Percentiles rank a stretch among this genome's conserved stretches.
Conservation (phyloP, 345 rosid species). For the Salix exigua region DNA sequence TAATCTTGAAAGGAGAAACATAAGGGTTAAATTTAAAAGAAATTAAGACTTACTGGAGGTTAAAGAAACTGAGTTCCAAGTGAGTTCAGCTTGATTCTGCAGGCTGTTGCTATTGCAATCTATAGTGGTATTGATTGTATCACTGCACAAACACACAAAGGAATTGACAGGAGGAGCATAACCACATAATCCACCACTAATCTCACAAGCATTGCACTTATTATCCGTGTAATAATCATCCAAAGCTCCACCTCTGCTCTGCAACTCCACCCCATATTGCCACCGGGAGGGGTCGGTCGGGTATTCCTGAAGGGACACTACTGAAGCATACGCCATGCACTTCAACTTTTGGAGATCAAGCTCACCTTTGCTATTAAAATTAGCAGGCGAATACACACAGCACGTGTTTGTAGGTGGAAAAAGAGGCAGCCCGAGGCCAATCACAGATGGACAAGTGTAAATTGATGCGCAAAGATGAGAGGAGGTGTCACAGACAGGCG, state of each 20-base stretch:
- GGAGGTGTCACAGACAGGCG: slow-evolving; percentile 43
- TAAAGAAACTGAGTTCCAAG: slow-evolving; percentile 16
- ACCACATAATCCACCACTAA: slow-evolving; percentile 44
- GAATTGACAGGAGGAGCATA: slow-evolving; percentile 27
- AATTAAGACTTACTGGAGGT: slow-evolving; percentile 19
- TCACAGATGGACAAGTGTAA: slow-evolving; percentile 44
- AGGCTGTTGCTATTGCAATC: slow-evolving; percentile 28
- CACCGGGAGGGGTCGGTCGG: slow-evolving; percentile 44
- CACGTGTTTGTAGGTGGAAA: slow-evolving; percentile 44
- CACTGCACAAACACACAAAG: slow-evolving; percentile 34
- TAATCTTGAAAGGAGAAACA: not conserved
- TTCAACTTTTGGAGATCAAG: slow-evolving; percentile 28
- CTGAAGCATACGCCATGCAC: slow-evolving; percentile 39
- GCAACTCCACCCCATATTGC: slow-evolving; percentile 47
- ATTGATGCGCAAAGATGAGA: slow-evolving; percentile 39
- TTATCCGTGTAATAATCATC: slow-evolving; percentile 35
- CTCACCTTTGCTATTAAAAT: slow-evolving; percentile 40
- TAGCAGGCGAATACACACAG: slow-evolving; percentile 55
- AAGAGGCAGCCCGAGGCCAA: slow-evolving; percentile 31
- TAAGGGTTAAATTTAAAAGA: not conserved
- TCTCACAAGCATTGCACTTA: slow-evolving; percentile 43
- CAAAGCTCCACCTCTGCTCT: slow-evolving; percentile 39
- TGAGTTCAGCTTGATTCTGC: not conserved
- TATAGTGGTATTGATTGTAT: slow-evolving; percentile 32
- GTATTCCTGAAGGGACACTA: slow-evolving; percentile 29